Evolutionary conservation across 192 early-diverging fungal species (phyloP), one percentile per base, ranked within the genome.

Genomic region (Powellomyces hirtus): DNA sequence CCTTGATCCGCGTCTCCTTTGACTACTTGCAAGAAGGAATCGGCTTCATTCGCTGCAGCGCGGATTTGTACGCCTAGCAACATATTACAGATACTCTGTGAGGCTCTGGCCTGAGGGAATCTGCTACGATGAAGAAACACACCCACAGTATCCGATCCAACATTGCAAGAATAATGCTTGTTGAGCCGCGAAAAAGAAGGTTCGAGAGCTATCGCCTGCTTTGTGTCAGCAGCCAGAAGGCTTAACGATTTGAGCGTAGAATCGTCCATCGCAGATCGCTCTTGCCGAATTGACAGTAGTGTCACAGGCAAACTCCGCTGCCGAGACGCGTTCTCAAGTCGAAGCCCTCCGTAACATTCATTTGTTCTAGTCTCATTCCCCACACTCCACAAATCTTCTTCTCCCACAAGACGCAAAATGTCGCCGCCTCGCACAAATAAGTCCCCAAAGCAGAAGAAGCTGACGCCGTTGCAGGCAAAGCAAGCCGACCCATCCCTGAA

Each of bases 211-310:
- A 84, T 16, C 0, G 52, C 5, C 11, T 65, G 62, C 7, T 66
- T 66, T 1, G 64, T 44, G 14, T 30, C 33, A 36, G 68, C 72
- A 18, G 35, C 38, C 0, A 45, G 11, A 2, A 81, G 11, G 7
- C 20, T 59, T 10, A 84, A 45, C 0, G 42, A 50, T 62, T 79
- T 81, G 11, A 84, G 74, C 0, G 67, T 71, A 2, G 79, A 81
- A 40, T 84, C 82, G 65, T 84, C 77, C 82, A 84, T 84, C 8
- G 51, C n/a, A n/a, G n/a, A n/a, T n/a, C n/a, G n/a, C n/a, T n/a
- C n/a, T n/a, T n/a, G n/a, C n/a, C n/a, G n/a, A n/a, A n/a, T n/a
- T n/a, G n/a, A n/a, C n/a, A n/a, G n/a, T n/a, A n/a, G n/a, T n/a
- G n/a, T n/a, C n/a, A n/a, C n/a, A n/a, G n/a, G n/a, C n/a, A n/a